Percentiles rank a stretch among this genome's conserved stretches.
Conservation (phyloP, 176 grass and related monocot genomes). For the Oryza longistaminata region DNA sequence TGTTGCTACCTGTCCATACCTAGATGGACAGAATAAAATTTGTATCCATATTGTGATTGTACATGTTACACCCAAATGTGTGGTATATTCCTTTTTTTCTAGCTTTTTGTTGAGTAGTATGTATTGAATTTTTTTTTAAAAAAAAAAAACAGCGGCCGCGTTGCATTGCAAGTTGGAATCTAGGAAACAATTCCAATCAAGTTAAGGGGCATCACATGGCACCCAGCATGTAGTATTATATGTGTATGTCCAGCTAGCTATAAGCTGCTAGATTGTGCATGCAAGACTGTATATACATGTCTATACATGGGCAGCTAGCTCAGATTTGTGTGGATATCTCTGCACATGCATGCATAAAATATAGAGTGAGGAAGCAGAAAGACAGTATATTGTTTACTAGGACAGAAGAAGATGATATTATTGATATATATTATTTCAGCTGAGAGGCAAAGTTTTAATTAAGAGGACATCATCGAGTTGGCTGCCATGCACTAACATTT, state of each 20-base stretch:
- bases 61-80: background rate
- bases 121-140: background rate
- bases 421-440: conserved; percentile 47
- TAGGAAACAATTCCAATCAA: conserved; percentile 70
- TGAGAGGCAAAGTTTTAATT: conserved; percentile 45
- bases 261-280: conserved; percentile 44
- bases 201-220: conserved; percentile 64
- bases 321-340: conserved; percentile 63
- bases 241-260: conserved; percentile 30
- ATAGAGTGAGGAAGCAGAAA: conserved; percentile 42
- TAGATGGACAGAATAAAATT: conserved; percentile 26
- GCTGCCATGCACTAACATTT: conserved; percentile 38
- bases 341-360: conserved; percentile 57
- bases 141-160: conserved; percentile 34
- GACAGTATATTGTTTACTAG: conserved; percentile 37
- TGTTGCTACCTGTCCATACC: conserved; percentile 46
- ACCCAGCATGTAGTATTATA: conserved; percentile 48
- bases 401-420: conserved; percentile 63
- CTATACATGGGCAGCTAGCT: conserved; percentile 34
- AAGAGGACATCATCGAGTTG: conserved; percentile 43
- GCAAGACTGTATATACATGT: conserved; percentile 43
- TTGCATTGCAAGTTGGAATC: conserved; percentile 60
- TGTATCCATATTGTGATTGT: conserved; percentile 20
- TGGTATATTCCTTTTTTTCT: background rate
- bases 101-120: conserved; percentile 6